A percentile compares a stretch with the other conserved stretches of the same genome.
phyloP scores from a whole-genome alignment of 495 filamentous ascomycete species.

The Penicillium atrosanguineum region DNA sequence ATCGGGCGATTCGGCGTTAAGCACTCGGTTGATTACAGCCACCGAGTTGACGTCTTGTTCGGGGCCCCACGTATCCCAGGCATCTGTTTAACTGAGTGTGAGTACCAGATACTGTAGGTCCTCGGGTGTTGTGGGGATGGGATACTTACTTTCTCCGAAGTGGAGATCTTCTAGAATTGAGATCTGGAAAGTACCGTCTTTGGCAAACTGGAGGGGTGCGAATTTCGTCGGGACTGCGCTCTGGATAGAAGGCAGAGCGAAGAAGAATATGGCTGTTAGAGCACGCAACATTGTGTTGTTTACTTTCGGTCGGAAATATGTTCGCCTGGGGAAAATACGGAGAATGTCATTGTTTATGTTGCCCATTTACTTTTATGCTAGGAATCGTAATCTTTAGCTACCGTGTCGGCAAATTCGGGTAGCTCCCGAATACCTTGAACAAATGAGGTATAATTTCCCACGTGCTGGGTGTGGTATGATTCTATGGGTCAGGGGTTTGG shows the following conservation, averaged over 20 bases:
- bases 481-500: neutral
- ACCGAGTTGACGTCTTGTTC: constrained; percentile 59
- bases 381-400: no score
- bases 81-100: constrained; percentile 32
- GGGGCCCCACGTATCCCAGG: constrained; percentile 50
- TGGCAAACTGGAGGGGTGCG: neutral
- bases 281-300: neutral
- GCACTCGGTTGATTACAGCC: constrained; percentile 54
- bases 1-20: constrained; percentile 50
- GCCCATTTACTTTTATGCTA: no score
- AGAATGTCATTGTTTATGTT: constrained; percentile 4
- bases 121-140: neutral
- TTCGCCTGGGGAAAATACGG: neutral
- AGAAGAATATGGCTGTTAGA: neutral
- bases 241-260: neutral
- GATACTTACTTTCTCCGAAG: constrained; percentile 57
- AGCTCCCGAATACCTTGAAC: neutral
- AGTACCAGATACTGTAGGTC: neutral
- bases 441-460: neutral
- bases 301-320: neutral
- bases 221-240: neutral
- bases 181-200: constrained; percentile 5
- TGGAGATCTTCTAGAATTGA: constrained; percentile 7
- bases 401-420: neutral
- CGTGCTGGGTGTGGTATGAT: neutral